These are phyloP conservation scores for Conticribra guillardii DNA, from an alignment of 108 stramenopile genomes.

Conservation along the genomic window DNA sequence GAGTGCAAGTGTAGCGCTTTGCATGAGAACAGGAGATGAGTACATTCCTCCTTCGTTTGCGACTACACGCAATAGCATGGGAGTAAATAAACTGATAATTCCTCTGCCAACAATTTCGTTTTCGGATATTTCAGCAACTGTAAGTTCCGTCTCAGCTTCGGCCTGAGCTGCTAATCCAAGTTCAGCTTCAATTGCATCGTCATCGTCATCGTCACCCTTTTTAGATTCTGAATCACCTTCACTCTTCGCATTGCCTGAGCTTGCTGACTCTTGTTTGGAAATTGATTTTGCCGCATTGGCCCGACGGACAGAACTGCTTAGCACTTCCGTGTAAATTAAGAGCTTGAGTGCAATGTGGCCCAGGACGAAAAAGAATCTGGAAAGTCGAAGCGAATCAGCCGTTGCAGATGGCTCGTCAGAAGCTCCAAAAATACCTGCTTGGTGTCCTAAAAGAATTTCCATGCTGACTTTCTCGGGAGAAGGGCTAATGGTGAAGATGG, in stretches of 20 bases:
- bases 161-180: slow-evolving; percentile 82
- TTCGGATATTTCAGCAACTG: slow-evolving; percentile 86
- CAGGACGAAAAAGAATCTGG: slow-evolving; percentile 94
- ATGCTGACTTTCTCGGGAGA: slow-evolving; percentile 73
- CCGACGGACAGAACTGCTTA: slow-evolving; percentile 80
- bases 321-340: slow-evolving; percentile 90
- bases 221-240: slow-evolving; percentile 27
- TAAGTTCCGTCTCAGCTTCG: slow-evolving; percentile 86
- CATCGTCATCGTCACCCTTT: slow-evolving; percentile 42
- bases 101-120: slow-evolving; percentile 91
- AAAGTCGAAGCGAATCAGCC: slow-evolving; percentile 75
- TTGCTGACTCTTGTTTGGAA: slow-evolving; percentile 82
- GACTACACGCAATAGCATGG: slow-evolving; percentile 85
- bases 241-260: slow-evolving; percentile 55
- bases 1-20: slow-evolving; percentile 87
- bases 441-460: slow-evolving; percentile 84
- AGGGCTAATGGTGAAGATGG: slow-evolving; percentile 79
- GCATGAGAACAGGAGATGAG: slow-evolving; percentile 68
- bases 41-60: slow-evolving; percentile 81
- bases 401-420: slow-evolving; percentile 15
- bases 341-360: slow-evolving; percentile 95
- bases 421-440: slow-evolving; percentile 40
- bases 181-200: slow-evolving; percentile 86
- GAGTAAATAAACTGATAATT: slow-evolving; percentile 83
- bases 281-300: slow-evolving; percentile 76